These are phyloP conservation scores for Leishmania gerbilli DNA, from an alignment of 208 protist genomes.

Conservation along the genomic window DNA sequence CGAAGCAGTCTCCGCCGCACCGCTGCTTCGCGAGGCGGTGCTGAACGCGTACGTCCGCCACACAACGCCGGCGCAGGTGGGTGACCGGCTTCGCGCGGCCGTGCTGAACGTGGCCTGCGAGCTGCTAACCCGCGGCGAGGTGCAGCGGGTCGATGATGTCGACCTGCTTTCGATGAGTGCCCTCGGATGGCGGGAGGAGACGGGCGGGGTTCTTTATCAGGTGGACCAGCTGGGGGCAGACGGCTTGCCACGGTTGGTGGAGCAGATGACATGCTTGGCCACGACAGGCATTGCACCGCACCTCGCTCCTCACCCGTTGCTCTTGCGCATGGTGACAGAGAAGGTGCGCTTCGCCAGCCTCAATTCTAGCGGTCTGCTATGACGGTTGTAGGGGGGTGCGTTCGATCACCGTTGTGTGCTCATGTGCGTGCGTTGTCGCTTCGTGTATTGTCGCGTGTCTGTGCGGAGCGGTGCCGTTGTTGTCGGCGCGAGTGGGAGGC, in stretches of 20 bases:
- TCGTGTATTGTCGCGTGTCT: neutral
- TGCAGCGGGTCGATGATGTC: constrained; percentile 48
- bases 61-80: constrained; percentile 36
- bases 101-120: constrained; percentile 68
- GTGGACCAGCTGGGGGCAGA: constrained; percentile 38
- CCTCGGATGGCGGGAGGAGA: constrained; percentile 61
- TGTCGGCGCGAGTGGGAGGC: neutral
- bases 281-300: constrained; percentile 32
- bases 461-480: neutral
- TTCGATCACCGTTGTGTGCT: neutral
- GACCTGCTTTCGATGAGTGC: constrained; percentile 64
- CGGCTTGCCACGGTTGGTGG: constrained; percentile 37
- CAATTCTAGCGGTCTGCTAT: constrained; percentile 18
- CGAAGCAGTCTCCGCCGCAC: neutral
- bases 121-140: constrained; percentile 44
- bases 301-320: constrained; percentile 60
- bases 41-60: constrained; percentile 38
- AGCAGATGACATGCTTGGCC: constrained; percentile 44
- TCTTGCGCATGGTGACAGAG: constrained; percentile 46
- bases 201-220: constrained; percentile 60
- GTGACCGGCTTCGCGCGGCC: constrained; percentile 60
- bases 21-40: constrained; percentile 22
- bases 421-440: neutral
- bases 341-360: constrained; percentile 56
- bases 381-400: neutral